Percentiles rank a stretch among this genome's conserved stretches.
Conservation (phyloP, 345 rosid genomes). For the Moricandia moricandioides region DNA sequence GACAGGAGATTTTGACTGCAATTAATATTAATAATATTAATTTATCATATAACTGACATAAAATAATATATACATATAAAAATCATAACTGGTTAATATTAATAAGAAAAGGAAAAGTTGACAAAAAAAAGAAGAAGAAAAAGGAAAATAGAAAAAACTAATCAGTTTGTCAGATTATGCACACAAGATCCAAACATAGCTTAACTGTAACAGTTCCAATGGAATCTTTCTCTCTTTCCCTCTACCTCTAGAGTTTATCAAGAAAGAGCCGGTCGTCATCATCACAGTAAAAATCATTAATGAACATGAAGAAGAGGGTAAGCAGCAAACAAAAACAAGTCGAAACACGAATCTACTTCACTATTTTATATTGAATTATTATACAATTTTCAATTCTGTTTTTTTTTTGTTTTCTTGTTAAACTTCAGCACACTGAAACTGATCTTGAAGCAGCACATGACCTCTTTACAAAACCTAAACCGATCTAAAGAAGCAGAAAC, state of each 20-base stretch:
- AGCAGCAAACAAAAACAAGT: background rate
- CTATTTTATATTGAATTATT: background rate
- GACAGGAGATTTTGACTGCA: background rate
- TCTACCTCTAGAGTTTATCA: background rate
- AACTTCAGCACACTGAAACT: background rate
- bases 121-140: too few relatives aligned
- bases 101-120: background rate
- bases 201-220: conserved; percentile 47
- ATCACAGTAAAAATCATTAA: conserved; percentile 5
- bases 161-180: conserved; percentile 36
- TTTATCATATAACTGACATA: background rate
- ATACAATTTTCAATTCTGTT: background rate
- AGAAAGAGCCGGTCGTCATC: background rate
- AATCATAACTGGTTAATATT: background rate
- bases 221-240: conserved; percentile 44
- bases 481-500: conserved; percentile 12
- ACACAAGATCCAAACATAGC: conserved; percentile 49
- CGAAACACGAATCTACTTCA: background rate
- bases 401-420: background rate
- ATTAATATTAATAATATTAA: background rate
- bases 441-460: background rate
- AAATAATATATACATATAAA: background rate
- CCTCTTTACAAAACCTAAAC: conserved; percentile 10
- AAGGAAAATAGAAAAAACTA: background rate
- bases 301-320: background rate